Percentiles rank a stretch among this genome's conserved stretches.
Evolutionary conservation across 2,329 filamentous ascomycete species (phyloP).

Genomic region (Scleromitrula shiraiana): DNA sequence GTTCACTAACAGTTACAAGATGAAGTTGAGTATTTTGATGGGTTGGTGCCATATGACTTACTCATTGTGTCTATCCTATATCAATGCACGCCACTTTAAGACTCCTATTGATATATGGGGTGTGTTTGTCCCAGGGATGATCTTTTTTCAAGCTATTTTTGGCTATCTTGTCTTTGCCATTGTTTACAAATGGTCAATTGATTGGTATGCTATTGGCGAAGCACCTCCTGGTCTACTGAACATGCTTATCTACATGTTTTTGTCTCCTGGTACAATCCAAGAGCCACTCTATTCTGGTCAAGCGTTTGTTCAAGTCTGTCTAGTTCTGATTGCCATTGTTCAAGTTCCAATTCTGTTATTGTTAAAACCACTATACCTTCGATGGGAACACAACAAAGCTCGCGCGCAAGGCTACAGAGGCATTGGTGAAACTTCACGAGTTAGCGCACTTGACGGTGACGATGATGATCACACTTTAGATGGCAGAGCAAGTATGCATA

Average conservation of each 20-base stretch:
- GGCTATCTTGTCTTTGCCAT: constrained; percentile 93
- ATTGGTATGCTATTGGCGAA: constrained; percentile 62
- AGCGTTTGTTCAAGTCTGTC: constrained; percentile 61
- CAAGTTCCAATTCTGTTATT: constrained; percentile 90
- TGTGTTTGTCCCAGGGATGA: constrained; percentile 96
- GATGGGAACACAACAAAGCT: constrained; percentile 86
- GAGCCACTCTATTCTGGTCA: constrained; percentile 74
- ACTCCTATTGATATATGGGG: constrained; percentile 92
- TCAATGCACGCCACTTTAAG: constrained; percentile 94
- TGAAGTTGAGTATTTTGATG: constrained; percentile 98
- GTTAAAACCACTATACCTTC: constrained; percentile 91
- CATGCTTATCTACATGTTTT: constrained; percentile 99
- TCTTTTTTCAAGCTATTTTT: constrained; percentile 99
- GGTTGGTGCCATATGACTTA: constrained; percentile 99
- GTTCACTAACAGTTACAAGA: constrained; percentile 98
- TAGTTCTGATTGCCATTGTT: constrained; percentile 72
- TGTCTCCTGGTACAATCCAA: constrained; percentile 69
- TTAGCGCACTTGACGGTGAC: constrained; percentile 85
- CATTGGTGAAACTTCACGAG: constrained; percentile 78
- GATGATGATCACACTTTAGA: constrained; percentile 60
- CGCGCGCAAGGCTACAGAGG: constrained; percentile 85
- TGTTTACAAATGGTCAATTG: constrained; percentile 91
- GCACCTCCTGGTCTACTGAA: constrained; percentile 85
- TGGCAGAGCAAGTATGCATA: constrained; percentile 59
- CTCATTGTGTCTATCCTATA: constrained; percentile 82